Conservation (phyloP, 2,329 filamentous ascomycete genomes). For the Ramularia collo-cygni region DNA sequence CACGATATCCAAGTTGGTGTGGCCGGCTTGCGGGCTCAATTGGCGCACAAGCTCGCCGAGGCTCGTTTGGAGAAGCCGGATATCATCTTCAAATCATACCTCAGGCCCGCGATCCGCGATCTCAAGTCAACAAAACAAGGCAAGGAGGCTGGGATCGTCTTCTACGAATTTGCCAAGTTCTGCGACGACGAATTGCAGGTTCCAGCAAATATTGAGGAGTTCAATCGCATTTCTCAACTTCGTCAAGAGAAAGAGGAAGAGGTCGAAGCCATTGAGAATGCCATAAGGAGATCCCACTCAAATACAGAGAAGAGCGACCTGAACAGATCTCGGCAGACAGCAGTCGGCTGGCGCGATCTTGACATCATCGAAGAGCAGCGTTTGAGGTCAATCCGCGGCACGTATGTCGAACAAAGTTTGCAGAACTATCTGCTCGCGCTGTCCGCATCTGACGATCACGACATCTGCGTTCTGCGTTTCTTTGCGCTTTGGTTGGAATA, state of each 20-base stretch:
- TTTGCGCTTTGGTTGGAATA: slow-evolving; percentile 91
- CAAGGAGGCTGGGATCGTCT: slow-evolving; percentile 75
- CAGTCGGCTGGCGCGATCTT: slow-evolving; percentile 83
- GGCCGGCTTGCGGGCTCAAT: slow-evolving; percentile 75
- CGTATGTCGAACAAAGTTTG: slow-evolving; percentile 80
- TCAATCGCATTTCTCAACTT: slow-evolving; percentile 70
- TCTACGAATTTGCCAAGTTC: slow-evolving; percentile 90
- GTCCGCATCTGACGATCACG: slow-evolving; percentile 75
- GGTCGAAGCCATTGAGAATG: slow-evolving; percentile 62
- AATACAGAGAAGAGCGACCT: slow-evolving; percentile 47
- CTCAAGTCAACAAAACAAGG: slow-evolving; percentile 62
- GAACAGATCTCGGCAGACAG: slow-evolving; percentile 58
- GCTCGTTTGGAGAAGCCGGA: slow-evolving; percentile 88
- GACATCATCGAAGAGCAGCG: slow-evolving; percentile 82
- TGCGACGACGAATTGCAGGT: slow-evolving; percentile 92
- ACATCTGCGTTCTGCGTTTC: slow-evolving; percentile 85
- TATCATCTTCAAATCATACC: slow-evolving; percentile 77
- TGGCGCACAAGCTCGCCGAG: slow-evolving; percentile 82
- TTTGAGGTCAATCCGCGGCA: slow-evolving; percentile 66
- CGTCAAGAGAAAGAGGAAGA: slow-evolving; percentile 76
- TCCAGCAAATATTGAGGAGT: slow-evolving; percentile 74
- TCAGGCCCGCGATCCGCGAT: slow-evolving; percentile 76
- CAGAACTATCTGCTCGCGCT: slow-evolving; percentile 90
- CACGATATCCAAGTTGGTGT: slow-evolving; percentile 67
- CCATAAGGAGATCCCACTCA: slow-evolving; percentile 42